phyloP scores from a whole-genome alignment of 306 rosid species.

The Datisca glomerata region DNA sequence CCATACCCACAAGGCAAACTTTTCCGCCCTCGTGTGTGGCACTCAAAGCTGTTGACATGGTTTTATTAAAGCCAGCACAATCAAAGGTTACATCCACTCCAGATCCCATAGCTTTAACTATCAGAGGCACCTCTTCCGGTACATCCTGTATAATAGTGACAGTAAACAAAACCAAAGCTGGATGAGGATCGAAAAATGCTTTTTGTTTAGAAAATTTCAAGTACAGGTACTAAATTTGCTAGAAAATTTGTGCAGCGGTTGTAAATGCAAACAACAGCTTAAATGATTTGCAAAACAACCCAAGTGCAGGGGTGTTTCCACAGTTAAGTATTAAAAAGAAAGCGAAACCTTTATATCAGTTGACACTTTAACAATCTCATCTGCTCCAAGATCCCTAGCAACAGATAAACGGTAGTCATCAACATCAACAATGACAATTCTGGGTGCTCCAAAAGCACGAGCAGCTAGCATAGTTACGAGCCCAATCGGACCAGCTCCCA shows the following conservation, averaged over 20 bases:
- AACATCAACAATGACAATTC: conserved; percentile 55
- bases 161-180: too few species aligned
- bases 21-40: conserved; percentile 74
- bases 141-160: conserved; percentile 39
- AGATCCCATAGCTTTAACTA: conserved; percentile 44
- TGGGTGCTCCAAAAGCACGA: conserved; percentile 72
- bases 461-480: conserved; percentile 83
- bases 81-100: conserved; percentile 60
- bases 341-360: conserved; percentile 41
- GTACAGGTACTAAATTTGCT: too few species aligned
- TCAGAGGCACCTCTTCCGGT: conserved; percentile 42
- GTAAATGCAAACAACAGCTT: too few species aligned
- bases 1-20: conserved; percentile 91
- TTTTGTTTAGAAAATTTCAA: too few species aligned
- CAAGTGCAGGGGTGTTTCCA: too few species aligned
- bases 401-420: conserved; percentile 72
- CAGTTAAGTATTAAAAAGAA: background rate
- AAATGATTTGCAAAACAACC: too few species aligned
- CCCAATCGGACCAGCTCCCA: conserved; percentile 96
- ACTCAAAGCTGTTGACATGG: conserved; percentile 70
- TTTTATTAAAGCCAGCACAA: conserved; percentile 81
- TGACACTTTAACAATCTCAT: conserved; percentile 58
- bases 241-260: too few species aligned
- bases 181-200: too few species aligned
- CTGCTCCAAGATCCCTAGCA: conserved; percentile 74